Evolutionary conservation across 2,329 filamentous ascomycete genomes (phyloP), one percentile per base, ranked within the genome.

Genomic region (Setomelanomma holmii): DNA sequence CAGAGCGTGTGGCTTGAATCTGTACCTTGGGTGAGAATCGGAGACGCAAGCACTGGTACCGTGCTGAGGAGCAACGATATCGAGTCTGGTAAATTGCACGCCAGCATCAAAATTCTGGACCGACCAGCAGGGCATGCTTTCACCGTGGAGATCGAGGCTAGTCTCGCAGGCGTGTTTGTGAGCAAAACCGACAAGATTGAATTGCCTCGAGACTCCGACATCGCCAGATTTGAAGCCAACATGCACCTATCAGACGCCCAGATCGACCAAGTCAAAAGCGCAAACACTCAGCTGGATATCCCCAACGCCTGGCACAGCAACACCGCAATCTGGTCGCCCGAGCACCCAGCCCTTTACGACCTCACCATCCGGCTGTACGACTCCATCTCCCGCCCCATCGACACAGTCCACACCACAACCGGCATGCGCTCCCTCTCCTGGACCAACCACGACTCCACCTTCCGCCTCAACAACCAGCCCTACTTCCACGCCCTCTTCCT

Each of bases 391-490:
- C 56, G 16, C 6, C 61, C 78, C 0, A 56, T 86, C 10, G 86
- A 89, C 55, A 78, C 83, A 50, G 78, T 88, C 2, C 74, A 79
- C 23, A 89, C 85, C 0, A 83, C 81, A 2, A 84, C 83, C 0
- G 86, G 87, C 1, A 85, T 87, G 81, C 80, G 85, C 16, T 83
- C 78, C 10, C 75, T 87, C 6, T 76, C 82, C 53, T 89, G 86
- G 86, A 79, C 76, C 16, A 82, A 87, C 55, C 79, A 21, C 16
- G 40, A 49, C 21, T 7, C 82, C 0, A 82, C 83, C 0, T 85
- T 88, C 76, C 77, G 82, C 5, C 78, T 87, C 19, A 87, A 87
- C 65, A 79, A 78, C 51, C 77, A 75, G 48, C 84, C 84, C 2
- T 80, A 84, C 58, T 87, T 87, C 76, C 85, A 87, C 65, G 79